Percentiles rank a stretch among this genome's conserved stretches.
Conservation (phyloP, 805 yeast genomes). For the Yamadazyma sp. region DNA sequence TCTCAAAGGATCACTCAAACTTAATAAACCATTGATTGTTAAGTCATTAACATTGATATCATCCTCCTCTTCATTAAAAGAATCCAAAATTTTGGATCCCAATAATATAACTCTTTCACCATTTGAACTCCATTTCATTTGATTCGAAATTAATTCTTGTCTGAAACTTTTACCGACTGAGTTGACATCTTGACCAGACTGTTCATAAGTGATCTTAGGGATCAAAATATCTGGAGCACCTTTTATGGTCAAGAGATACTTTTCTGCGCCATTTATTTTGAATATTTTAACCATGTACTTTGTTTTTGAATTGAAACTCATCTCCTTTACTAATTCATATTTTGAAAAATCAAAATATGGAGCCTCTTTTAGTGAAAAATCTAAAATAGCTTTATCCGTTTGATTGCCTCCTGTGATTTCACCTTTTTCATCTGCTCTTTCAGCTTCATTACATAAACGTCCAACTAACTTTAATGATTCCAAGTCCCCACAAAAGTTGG, state of each 20-base stretch:
- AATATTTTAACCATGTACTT: slow-evolving; percentile 41
- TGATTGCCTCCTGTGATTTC: slow-evolving; percentile 38
- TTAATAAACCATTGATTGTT: slow-evolving; percentile 34
- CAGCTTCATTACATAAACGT: slow-evolving; percentile 34
- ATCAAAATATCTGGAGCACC: slow-evolving; percentile 48
- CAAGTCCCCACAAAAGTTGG: slow-evolving; percentile 12
- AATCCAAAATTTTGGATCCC: slow-evolving; percentile 22
- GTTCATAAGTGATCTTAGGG: slow-evolving; percentile 20
- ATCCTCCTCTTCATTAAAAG: slow-evolving; percentile 12
- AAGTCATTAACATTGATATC: slow-evolving; percentile 7
- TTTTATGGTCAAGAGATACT: slow-evolving; percentile 28
- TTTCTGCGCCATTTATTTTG: slow-evolving; percentile 8
- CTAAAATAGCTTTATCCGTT: slow-evolving; percentile 43
- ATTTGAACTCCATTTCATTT: slow-evolving; percentile 30
- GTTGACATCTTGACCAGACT: background rate
- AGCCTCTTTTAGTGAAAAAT: slow-evolving; percentile 27
- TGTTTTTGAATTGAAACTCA: slow-evolving; percentile 43
- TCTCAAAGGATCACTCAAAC: slow-evolving; percentile 44
- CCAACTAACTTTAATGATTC: slow-evolving; percentile 17
- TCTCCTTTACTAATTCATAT: slow-evolving; percentile 21
- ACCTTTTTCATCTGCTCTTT: slow-evolving; percentile 5
- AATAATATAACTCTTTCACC: slow-evolving; percentile 35
- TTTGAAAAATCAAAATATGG: too few species aligned
- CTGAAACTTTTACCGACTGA: background rate
- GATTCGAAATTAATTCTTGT: slow-evolving; percentile 19